These are phyloP conservation scores for Wallacemonas collosoma DNA, from an alignment of 208 protist species.

Conservation along the genomic window DNA sequence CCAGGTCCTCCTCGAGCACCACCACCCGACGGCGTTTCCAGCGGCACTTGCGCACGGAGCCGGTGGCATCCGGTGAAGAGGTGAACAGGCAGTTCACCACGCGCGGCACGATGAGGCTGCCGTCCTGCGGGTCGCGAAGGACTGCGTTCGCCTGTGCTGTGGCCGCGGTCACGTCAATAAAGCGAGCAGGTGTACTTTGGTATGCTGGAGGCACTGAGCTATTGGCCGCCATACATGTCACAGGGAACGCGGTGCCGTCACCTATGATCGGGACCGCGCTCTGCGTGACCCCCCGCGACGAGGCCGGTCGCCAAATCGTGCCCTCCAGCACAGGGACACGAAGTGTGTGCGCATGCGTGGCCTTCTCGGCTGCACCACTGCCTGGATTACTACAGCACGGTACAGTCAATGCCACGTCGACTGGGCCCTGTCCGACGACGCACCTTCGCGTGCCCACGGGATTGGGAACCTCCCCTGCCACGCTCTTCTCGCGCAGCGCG, in stretches of 20 bases:
- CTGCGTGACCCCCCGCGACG: neutral
- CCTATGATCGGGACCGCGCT: neutral
- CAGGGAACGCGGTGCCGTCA: neutral
- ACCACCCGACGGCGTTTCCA: constrained; percentile 16
- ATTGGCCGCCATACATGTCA: neutral
- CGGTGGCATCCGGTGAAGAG: neutral
- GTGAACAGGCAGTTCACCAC: constrained; percentile 8
- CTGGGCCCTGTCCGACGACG: neutral
- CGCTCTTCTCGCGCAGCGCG: neutral
- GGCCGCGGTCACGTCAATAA: constrained; percentile 40
- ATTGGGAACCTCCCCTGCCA: neutral
- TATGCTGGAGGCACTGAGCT: neutral
- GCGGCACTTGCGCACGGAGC: neutral
- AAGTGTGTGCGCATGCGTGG: neutral
- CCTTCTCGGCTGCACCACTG: neutral
- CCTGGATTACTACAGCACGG: constrained; percentile 5
- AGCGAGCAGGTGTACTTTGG: neutral
- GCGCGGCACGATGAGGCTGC: neutral
- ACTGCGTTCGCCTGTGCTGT: constrained; percentile 33
- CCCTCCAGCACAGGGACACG: constrained; percentile 10
- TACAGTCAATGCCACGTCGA: neutral
- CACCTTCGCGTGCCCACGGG: neutral
- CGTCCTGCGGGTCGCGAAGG: constrained; percentile 20
- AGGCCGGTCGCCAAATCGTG: neutral
- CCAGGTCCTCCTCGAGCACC: neutral